Conservation (phyloP, 1,284 basidiomycete genomes). For the Puccinia polysora region DNA sequence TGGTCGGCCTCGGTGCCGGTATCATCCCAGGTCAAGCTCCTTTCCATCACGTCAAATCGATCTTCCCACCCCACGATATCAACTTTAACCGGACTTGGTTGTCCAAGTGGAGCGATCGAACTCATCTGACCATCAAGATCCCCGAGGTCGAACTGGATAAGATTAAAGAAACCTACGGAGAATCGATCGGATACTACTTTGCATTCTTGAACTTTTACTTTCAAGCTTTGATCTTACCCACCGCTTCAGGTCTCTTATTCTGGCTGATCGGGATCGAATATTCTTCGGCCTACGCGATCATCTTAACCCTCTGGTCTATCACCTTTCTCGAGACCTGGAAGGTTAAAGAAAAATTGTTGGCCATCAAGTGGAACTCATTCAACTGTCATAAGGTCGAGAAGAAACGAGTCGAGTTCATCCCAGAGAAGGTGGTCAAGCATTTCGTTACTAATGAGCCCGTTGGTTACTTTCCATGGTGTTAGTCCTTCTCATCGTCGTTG, state of each 20-base stretch:
- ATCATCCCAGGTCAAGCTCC: slow-evolving; percentile 30
- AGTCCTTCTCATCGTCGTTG: background rate
- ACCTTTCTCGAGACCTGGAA: slow-evolving; percentile 86
- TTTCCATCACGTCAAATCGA: slow-evolving; percentile 33
- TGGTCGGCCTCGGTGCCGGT: slow-evolving; percentile 32
- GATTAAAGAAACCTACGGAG: slow-evolving; percentile 71
- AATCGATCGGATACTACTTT: slow-evolving; percentile 83
- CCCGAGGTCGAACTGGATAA: slow-evolving; percentile 59
- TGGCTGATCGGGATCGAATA: slow-evolving; percentile 62
- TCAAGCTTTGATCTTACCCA: slow-evolving; percentile 66
- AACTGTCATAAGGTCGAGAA: slow-evolving; percentile 73
- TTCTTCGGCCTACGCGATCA: slow-evolving; percentile 69
- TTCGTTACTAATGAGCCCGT: slow-evolving; percentile 46
- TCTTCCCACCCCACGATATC: slow-evolving; percentile 41
- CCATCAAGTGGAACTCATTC: slow-evolving; percentile 72
- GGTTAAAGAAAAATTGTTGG: slow-evolving; percentile 70
- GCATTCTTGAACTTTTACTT: slow-evolving; percentile 80
- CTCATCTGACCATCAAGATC: slow-evolving; percentile 59
- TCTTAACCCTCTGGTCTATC: slow-evolving; percentile 73
- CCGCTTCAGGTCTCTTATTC: slow-evolving; percentile 61
- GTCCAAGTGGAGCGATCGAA: slow-evolving; percentile 52
- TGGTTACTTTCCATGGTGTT: slow-evolving; percentile 44
- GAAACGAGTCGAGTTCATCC: slow-evolving; percentile 63
- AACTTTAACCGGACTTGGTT: slow-evolving; percentile 29
- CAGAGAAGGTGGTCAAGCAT: slow-evolving; percentile 47